These are phyloP conservation scores for Oryza meridionalis DNA, from an alignment of 176 grass and related monocot species.

Conservation along the genomic window DNA sequence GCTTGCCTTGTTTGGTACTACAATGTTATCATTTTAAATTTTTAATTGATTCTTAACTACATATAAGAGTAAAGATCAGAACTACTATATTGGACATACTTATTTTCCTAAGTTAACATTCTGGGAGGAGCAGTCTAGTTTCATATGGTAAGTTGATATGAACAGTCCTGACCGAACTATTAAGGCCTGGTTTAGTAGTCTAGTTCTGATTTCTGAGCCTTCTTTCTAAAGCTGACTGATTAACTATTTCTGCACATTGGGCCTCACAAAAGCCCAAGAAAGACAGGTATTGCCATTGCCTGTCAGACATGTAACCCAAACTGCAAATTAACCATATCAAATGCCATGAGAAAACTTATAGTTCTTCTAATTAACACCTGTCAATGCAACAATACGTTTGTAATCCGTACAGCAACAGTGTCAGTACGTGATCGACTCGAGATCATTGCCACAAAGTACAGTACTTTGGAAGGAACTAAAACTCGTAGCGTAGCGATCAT, in stretches of 20 bases:
- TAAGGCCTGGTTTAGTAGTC: no score
- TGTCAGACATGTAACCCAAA: neutral
- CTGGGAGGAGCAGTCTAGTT: neutral
- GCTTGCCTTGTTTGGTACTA: neutral
- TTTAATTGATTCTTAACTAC: no score
- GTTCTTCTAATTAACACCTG: no score
- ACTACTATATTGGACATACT: no score
- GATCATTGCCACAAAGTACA: neutral
- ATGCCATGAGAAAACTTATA: neutral
- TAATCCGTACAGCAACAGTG: neutral
- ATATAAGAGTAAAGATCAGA: no score
- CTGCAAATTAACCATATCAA: neutral
- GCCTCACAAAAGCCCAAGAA: conserved; percentile 7
- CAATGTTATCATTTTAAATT: neutral
- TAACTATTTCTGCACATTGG: neutral
- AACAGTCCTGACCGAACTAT: neutral
- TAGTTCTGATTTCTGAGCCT: no score
- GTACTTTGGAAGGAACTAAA: neutral
- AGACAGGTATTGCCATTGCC: neutral
- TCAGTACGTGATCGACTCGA: neutral
- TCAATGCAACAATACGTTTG: neutral
- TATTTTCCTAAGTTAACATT: no score
- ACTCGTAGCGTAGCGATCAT: neutral
- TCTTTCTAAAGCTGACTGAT: neutral
- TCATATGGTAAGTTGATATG: neutral